phyloP scores from a whole-genome alignment of 306 rosid genomes.

The Quercus glauca region DNA sequence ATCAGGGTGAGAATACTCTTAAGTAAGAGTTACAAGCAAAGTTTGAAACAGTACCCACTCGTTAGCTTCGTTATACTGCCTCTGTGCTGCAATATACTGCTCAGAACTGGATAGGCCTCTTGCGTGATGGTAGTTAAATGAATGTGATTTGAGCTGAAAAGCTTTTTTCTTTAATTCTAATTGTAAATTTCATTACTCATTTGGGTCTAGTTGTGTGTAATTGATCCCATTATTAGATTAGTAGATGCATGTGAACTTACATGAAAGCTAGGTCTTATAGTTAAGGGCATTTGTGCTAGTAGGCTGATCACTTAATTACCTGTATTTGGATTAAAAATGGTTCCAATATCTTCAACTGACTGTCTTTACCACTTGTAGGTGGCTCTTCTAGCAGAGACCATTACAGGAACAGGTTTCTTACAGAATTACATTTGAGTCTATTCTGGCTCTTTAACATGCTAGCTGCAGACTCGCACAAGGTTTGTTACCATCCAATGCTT shows the following conservation, averaged over 20 bases:
- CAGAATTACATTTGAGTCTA: conserved; percentile 70
- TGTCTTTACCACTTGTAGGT: conserved; percentile 50
- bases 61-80: conserved; percentile 23
- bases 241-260: not conserved
- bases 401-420: conserved; percentile 68
- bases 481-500: conserved; percentile 18
- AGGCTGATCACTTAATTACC: not conserved
- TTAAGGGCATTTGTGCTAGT: not conserved
- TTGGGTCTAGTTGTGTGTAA: not conserved
- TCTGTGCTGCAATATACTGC: conserved; percentile 14
- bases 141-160: conserved; percentile 22
- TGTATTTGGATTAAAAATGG: not conserved
- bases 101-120: conserved; percentile 70
- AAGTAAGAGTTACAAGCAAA: not conserved
- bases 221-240: not conserved
- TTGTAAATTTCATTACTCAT: conserved; percentile 11
- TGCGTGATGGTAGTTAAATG: conserved; percentile 27
- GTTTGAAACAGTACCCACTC: conserved; percentile 70
- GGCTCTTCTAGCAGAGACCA: conserved; percentile 89
- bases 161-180: conserved; percentile 12
- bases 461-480: conserved; percentile 56
- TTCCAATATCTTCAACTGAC: conserved; percentile 10
- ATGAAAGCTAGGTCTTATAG: not conserved
- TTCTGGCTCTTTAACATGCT: conserved; percentile 87
- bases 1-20: no score